A percentile compares a stretch with the other conserved stretches of the same genome.
Evolutionary conservation across 2,329 filamentous ascomycete genomes (phyloP).

Genomic region (Penicillium concentricum): DNA sequence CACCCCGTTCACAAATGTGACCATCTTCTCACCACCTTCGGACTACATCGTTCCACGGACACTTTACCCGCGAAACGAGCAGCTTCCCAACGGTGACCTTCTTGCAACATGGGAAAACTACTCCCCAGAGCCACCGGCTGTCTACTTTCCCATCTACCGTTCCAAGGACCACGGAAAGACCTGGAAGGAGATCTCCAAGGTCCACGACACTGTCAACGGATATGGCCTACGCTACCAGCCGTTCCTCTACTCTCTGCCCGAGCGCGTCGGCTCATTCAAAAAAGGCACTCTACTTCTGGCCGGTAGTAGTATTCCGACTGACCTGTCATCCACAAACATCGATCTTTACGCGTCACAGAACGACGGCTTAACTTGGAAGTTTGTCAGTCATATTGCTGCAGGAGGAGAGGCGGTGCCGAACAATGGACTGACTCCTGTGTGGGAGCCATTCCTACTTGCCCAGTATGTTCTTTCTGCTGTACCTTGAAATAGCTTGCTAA

Average conservation of each 20-base stretch:
- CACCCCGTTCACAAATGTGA: constrained; percentile 31
- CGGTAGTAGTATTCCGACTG: constrained; percentile 53
- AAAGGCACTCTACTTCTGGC: constrained; percentile 64
- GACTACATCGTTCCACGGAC: constrained; percentile 49
- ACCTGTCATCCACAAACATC: constrained; percentile 64
- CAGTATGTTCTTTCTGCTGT: constrained; percentile 35
- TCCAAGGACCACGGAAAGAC: constrained; percentile 56
- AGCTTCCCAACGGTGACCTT: constrained; percentile 47
- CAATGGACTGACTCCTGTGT: constrained; percentile 67
- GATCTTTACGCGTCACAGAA: constrained; percentile 68
- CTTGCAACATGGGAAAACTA: constrained; percentile 59
- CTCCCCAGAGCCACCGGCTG: constrained; percentile 53
- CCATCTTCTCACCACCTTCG: constrained; percentile 46
- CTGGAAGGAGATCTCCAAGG: constrained; percentile 63
- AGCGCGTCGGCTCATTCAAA: constrained; percentile 56
- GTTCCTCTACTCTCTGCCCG: constrained; percentile 63
- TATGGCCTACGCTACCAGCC: constrained; percentile 70
- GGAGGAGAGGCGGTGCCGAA: constrained; percentile 62
- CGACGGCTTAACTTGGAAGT: constrained; percentile 62
- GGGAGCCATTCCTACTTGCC: constrained; percentile 67
- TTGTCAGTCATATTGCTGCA: constrained; percentile 63
- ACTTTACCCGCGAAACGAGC: constrained; percentile 52
- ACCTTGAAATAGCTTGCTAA: not conserved
- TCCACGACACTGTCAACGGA: constrained; percentile 63
- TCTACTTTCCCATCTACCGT: constrained; percentile 53